Conservation (phyloP, 805 yeast genomes). For the Tetrapisispora pingtungensis region DNA sequence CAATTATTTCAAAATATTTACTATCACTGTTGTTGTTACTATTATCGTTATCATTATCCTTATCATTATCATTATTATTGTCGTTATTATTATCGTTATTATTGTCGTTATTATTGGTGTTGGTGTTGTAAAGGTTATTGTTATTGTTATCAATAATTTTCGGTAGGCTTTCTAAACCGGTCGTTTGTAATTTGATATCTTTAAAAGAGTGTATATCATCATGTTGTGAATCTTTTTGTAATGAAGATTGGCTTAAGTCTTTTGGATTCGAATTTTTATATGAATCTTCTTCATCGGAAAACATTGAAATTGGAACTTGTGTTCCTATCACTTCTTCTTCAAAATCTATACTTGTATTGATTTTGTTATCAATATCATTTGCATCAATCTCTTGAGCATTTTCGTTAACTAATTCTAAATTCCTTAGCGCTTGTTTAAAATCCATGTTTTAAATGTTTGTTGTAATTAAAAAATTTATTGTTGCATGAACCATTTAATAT, state of each 20-base stretch:
- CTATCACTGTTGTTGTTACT: too few relatives aligned
- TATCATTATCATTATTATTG: neutral
- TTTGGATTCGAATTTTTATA: neutral
- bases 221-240: neutral
- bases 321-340: conserved; percentile 2
- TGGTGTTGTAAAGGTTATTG: too few relatives aligned
- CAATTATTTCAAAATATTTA: too few relatives aligned
- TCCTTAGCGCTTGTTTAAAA: conserved; percentile 18
- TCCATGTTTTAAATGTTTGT: conserved; percentile 17
- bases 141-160: too few relatives aligned
- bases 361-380: conserved; percentile 3
- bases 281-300: conserved; percentile 3
- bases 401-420: conserved; percentile 11
- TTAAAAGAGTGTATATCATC: neutral
- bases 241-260: neutral
- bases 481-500: too few relatives aligned
- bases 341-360: neutral
- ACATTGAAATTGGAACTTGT: conserved; percentile 4
- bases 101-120: too few relatives aligned
- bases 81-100: neutral
- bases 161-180: neutral
- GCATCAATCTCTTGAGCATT: conserved; percentile 2
- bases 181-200: neutral
- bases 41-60: neutral
- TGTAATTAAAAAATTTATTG: too few relatives aligned